A percentile compares a stretch with the other conserved stretches of the same genome.
Evolutionary conservation across 1,139 yeast species (phyloP).

Genomic region (Blastobotrys proliferans): DNA sequence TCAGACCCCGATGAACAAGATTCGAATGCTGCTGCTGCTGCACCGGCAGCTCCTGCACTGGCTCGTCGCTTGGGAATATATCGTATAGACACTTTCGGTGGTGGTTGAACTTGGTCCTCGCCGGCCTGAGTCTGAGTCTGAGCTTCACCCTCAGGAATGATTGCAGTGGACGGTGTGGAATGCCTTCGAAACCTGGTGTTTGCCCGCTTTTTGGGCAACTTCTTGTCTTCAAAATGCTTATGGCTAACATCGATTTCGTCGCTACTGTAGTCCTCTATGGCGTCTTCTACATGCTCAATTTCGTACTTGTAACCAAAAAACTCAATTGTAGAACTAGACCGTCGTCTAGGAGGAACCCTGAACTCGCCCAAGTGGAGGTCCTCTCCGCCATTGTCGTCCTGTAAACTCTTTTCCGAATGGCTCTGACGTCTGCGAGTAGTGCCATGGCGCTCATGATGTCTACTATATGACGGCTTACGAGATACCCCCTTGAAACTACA

Average conservation of each 20-base stretch:
- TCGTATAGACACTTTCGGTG: neutral
- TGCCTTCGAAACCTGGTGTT: constrained; percentile 11
- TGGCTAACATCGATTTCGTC: constrained; percentile 5
- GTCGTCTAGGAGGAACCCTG: neutral
- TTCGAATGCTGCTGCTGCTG: neutral
- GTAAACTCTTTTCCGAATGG: too few species aligned
- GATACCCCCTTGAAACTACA: neutral
- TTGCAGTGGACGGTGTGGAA: constrained; percentile 11
- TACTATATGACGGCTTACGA: neutral
- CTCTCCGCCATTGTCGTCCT: too few species aligned
- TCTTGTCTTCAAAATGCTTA: constrained; percentile 6
- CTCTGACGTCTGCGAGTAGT: constrained; percentile 1
- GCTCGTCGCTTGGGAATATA: constrained; percentile 3
- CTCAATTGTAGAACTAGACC: too few species aligned
- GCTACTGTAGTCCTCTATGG: neutral
- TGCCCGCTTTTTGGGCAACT: constrained; percentile 4
- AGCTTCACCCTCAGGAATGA: constrained; percentile 1
- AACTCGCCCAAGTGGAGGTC: too few species aligned
- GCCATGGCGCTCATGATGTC: constrained; percentile 8
- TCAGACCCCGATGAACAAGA: constrained; percentile 3
- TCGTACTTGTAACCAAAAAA: constrained; percentile 2
- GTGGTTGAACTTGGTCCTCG: neutral
- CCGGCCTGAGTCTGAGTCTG: neutral
- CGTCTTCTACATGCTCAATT: constrained; percentile 4
- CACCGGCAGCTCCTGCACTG: neutral